Percentiles rank a stretch among this genome's conserved stretches.
Evolutionary conservation across 371 early-diverging fungal genomes (phyloP).

Genomic region (Mucor sp.): DNA sequence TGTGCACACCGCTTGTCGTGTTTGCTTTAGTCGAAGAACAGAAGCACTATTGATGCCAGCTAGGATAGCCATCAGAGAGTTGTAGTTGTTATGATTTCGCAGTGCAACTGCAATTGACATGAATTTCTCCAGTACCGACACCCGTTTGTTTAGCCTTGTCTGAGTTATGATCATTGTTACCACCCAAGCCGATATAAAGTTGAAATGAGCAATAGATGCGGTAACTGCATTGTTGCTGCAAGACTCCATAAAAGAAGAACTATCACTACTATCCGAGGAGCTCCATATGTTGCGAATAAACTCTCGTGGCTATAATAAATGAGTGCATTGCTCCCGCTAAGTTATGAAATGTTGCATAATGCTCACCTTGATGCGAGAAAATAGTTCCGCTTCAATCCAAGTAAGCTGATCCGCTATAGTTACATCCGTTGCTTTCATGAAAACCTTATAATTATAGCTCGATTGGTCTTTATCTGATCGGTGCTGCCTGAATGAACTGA

Average conservation of each 20-base stretch:
- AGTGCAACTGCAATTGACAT: slow-evolving; percentile 66
- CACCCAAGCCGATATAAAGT: slow-evolving; percentile 69
- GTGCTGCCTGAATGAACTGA: slow-evolving; percentile 28
- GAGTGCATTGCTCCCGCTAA: neutral
- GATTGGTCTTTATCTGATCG: slow-evolving; percentile 33
- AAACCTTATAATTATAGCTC: slow-evolving; percentile 25
- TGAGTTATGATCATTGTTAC: slow-evolving; percentile 66
- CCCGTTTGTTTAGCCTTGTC: slow-evolving; percentile 56
- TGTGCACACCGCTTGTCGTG: slow-evolving; percentile 51
- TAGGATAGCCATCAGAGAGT: slow-evolving; percentile 72
- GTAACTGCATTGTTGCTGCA: slow-evolving; percentile 34
- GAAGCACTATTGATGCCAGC: slow-evolving; percentile 74
- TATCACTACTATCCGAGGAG: neutral
- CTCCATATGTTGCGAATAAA: slow-evolving; percentile 59
- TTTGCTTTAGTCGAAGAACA: slow-evolving; percentile 62
- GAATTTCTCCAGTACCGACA: slow-evolving; percentile 64
- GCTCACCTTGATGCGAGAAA: slow-evolving; percentile 24
- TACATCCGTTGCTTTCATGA: slow-evolving; percentile 44
- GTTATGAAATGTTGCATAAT: neutral
- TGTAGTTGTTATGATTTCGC: slow-evolving; percentile 68
- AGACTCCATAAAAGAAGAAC: neutral
- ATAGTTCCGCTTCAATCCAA: slow-evolving; percentile 58
- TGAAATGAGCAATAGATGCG: slow-evolving; percentile 63
- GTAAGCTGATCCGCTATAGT: slow-evolving; percentile 68
- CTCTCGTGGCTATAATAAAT: slow-evolving; percentile 46